Conservation (phyloP, 176 grass and related monocot species). For the Paspalum notatum region DNA sequence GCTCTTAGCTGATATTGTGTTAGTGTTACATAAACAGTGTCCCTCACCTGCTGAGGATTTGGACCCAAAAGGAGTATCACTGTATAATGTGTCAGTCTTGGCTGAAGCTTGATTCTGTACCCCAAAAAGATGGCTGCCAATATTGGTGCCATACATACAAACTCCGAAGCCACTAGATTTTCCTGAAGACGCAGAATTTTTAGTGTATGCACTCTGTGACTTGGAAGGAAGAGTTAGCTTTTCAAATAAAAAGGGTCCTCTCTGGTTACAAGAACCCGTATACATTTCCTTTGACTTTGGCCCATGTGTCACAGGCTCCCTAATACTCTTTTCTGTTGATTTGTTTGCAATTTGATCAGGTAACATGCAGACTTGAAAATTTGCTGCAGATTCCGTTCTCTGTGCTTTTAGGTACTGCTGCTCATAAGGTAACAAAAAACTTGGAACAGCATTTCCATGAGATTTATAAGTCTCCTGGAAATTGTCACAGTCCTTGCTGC, state of each 20-base stretch:
- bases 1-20: constrained; percentile 2
- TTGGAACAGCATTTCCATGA: constrained; percentile 6
- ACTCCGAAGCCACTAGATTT: constrained; percentile 34
- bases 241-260: constrained; percentile 63
- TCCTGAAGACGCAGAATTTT: constrained; percentile 31
- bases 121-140: constrained; percentile 36
- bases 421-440: constrained; percentile 5
- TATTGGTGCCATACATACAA: constrained; percentile 44
- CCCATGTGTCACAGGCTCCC: constrained; percentile 4
- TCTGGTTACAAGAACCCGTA: constrained; percentile 39
- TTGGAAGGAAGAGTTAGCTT: constrained; percentile 56
- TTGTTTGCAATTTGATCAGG: constrained; percentile 22
- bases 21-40: background rate
- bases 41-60: constrained; percentile 58
- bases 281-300: constrained; percentile 23
- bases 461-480: constrained; percentile 23
- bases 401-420: constrained; percentile 28
- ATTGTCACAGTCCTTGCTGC: constrained; percentile 29
- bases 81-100: constrained; percentile 41
- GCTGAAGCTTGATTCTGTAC: constrained; percentile 30
- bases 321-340: constrained; percentile 14
- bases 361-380: background rate
- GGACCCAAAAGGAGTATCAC: constrained; percentile 31
- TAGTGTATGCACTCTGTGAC: constrained; percentile 24
- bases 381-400: constrained; percentile 43